phyloP scores from a whole-genome alignment of 2,329 filamentous ascomycete genomes.

The Lasiodiplodia sp. region DNA sequence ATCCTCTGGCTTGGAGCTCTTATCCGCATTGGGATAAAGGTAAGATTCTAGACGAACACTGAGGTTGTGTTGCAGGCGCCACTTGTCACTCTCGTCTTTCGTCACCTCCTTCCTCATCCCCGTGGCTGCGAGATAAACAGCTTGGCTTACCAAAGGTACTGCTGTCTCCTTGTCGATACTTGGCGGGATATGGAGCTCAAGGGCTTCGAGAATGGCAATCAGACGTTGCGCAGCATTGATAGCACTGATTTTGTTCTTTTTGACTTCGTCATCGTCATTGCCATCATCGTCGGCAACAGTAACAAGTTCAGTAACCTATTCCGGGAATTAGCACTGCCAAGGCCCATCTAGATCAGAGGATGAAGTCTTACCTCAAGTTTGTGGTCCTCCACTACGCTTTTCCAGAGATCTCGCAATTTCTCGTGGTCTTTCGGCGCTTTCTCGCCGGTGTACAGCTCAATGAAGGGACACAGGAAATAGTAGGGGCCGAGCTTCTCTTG shows the following conservation, averaged over 20 bases:
- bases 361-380: not conserved
- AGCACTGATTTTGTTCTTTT: no score
- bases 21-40: not conserved
- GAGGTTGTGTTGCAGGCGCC: not conserved
- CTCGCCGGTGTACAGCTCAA: not conserved
- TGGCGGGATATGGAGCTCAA: not conserved
- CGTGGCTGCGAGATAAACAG: not conserved
- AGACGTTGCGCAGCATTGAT: not conserved
- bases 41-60: not conserved
- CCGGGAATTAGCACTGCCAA: not conserved
- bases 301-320: not conserved
- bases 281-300: not conserved
- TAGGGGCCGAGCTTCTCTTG: not conserved
- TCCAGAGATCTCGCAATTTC: not conserved
- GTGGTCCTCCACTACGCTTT: not conserved
- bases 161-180: not conserved
- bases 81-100: not conserved
- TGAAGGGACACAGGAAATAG: not conserved
- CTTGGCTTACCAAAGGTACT: not conserved
- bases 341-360: no score
- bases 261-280: not conserved
- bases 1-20: not conserved
- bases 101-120: not conserved
- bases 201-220: conserved; percentile 3
- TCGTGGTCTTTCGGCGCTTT: not conserved